Percentiles rank a stretch among this genome's conserved stretches.
These are phyloP conservation scores for Daphne laureola DNA, from an alignment of 441 rosid species.

Conservation along the genomic window DNA sequence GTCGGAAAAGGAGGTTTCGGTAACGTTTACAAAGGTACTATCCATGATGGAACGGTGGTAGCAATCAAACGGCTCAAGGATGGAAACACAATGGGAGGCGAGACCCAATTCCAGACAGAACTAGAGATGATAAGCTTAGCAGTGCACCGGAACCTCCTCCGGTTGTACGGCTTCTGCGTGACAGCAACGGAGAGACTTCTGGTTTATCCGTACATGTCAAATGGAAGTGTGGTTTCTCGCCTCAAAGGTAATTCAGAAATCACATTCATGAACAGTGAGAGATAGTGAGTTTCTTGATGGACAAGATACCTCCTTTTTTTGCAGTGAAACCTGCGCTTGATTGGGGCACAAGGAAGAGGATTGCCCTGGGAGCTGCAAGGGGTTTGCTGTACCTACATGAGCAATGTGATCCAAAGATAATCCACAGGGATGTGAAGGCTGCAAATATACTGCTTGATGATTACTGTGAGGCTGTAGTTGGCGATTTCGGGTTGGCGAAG, in stretches of 20 bases:
- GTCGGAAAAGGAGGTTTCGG: slow-evolving; percentile 91
- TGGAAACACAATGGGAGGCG: slow-evolving; percentile 66
- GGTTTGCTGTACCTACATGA: slow-evolving; percentile 76
- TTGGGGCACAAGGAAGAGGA: slow-evolving; percentile 83
- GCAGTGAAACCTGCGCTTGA: slow-evolving; percentile 72
- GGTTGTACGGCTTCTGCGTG: slow-evolving; percentile 78
- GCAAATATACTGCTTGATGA: slow-evolving; percentile 91
- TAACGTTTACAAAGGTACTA: slow-evolving; percentile 77
- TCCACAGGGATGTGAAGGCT: slow-evolving; percentile 89
- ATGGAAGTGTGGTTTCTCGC: slow-evolving; percentile 91
- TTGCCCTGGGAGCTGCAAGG: slow-evolving; percentile 82
- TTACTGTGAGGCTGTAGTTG: slow-evolving; percentile 71
- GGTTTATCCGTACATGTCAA: slow-evolving; percentile 91
- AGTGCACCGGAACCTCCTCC: slow-evolving; percentile 80
- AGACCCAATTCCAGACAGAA: slow-evolving; percentile 83
- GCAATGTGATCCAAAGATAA: slow-evolving; percentile 82
- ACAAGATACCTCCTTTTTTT: slow-evolving; percentile 11
- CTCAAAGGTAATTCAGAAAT: slow-evolving; percentile 52
- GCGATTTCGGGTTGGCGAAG: slow-evolving; percentile 94
- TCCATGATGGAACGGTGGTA: slow-evolving; percentile 64
- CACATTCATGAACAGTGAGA: neutral
- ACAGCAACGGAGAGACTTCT: slow-evolving; percentile 64
- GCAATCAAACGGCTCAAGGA: slow-evolving; percentile 86
- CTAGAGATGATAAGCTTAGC: slow-evolving; percentile 93
- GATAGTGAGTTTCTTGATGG: neutral